These are phyloP conservation scores for Amaranthus tricolor DNA, from an alignment of 179 eudicot genomes.

Conservation along the genomic window DNA sequence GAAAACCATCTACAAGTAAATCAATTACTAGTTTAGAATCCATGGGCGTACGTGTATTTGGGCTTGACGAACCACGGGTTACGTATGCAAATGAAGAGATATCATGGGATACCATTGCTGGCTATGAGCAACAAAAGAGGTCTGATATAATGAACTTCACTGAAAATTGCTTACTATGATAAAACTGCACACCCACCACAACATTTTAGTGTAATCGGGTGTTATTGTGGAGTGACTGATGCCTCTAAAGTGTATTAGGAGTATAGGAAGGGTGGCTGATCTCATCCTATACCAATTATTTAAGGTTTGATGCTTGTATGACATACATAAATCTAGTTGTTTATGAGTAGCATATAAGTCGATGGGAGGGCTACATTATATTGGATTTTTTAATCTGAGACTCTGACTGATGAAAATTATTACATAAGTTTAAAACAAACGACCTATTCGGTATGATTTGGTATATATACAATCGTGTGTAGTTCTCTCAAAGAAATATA, in stretches of 20 bases:
- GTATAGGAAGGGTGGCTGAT: too few species aligned
- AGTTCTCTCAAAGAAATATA: background rate
- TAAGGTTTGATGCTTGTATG: constrained; percentile 5
- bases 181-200: too few species aligned
- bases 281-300: background rate
- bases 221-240: too few species aligned
- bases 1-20: constrained; percentile 52
- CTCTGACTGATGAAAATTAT: background rate
- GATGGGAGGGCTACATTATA: background rate
- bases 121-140: constrained; percentile 90
- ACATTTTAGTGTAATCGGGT: too few species aligned
- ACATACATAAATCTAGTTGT: background rate
- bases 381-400: too few species aligned
- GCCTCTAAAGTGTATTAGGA: too few species aligned
- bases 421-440: background rate
- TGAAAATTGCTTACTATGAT: too few species aligned
- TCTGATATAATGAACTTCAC: constrained; percentile 5
- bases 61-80: constrained; percentile 47
- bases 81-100: constrained; percentile 45
- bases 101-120: constrained; percentile 98
- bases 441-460: background rate
- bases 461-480: background rate
- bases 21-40: constrained; percentile 75
- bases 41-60: constrained; percentile 91
- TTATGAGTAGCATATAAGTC: constrained; percentile 1